Base-by-base conservation (phyloP, 2,329 filamentous ascomycete species). In the Davidsoniella eucalypti region DNA sequence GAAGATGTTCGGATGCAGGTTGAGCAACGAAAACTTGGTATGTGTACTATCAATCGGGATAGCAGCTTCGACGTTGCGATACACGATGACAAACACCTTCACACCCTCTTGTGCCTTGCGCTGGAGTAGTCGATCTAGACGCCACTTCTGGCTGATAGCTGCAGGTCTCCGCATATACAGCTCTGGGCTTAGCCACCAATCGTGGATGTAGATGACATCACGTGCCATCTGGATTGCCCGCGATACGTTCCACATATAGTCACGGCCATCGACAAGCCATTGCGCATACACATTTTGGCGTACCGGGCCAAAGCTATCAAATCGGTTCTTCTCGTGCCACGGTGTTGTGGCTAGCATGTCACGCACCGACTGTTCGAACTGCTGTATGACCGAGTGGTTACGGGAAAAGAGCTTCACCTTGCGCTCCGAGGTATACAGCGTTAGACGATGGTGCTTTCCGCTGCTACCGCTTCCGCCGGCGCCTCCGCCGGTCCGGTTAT, bases 231-330 rank as follows among this genome's bases (percentile, higher is more conserved):
- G 92, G 59, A 98, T 93, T 10, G 92, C 92, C 56, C 90, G 78
- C 9, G 90, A 96, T 6, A 96, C 87, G 62, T 95, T 94, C 92
- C 92, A 98, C 90, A 96, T 96, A 69, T 96, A 93, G 63, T 98
- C 92, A 57, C 92, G 79, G 14, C 86, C 92, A 64, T 98, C 92
- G 0, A 98, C 90, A 7, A 98, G 75, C 88, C 90, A 96, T 60
- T 95, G 87, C 2, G 88, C 87, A 66, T 90, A 92, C 25, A 92
- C 87, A 41, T 82, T 82, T 44, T 78, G 79, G 53, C 92, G 78
- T 1, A 96, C 83, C 0, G 92, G 92, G 0, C 92, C 88, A 65
- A 93, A 98, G 63, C 90, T 95, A 58, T 83, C 82, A 61, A 95
- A 96, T 16, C 92, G 78, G 60, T 95, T 92, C 49, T 74, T 74